phyloP scores from a whole-genome alignment of 192 early-diverging fungal species.

The Geranomyces michiganensis region DNA sequence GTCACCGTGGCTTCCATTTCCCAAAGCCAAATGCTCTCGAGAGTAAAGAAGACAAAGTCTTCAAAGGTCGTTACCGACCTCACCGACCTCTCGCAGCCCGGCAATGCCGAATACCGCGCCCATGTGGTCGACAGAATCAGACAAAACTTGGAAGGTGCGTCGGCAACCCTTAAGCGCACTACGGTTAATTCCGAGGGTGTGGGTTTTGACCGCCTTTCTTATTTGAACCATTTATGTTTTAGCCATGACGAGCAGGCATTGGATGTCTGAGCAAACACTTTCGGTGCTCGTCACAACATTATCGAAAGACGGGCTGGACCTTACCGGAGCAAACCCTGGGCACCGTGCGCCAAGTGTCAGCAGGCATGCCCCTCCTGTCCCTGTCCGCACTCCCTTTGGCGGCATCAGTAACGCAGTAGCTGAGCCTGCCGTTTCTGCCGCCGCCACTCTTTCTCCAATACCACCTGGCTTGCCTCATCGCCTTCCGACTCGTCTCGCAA shows the following conservation, averaged over 20 bases:
- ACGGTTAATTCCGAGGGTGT: neutral
- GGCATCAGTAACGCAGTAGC: neutral
- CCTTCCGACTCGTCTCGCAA: neutral
- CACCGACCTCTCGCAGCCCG: neutral
- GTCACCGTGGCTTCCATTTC: too few species aligned
- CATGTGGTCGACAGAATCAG: neutral
- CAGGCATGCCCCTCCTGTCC: too few species aligned
- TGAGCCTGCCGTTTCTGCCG: neutral
- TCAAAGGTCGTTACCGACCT: neutral
- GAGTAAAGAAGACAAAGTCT: neutral
- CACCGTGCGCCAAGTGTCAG: too few species aligned
- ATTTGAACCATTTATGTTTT: neutral
- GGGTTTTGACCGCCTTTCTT: neutral
- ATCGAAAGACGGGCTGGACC: neutral
- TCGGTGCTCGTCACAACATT: neutral
- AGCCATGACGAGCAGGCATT: neutral
- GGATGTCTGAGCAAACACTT: constrained; percentile 4
- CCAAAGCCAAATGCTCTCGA: constrained; percentile 3
- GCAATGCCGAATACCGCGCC: neutral
- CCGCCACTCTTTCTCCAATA: neutral
- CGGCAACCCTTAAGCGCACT: neutral
- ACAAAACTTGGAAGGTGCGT: neutral
- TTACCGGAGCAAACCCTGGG: too few species aligned
- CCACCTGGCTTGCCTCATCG: neutral
- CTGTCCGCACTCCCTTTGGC: neutral